A percentile compares a stretch with the other conserved stretches of the same genome.
Conservation (phyloP, 495 filamentous ascomycete genomes). For the Podospora bellae-mahoneyi region DNA sequence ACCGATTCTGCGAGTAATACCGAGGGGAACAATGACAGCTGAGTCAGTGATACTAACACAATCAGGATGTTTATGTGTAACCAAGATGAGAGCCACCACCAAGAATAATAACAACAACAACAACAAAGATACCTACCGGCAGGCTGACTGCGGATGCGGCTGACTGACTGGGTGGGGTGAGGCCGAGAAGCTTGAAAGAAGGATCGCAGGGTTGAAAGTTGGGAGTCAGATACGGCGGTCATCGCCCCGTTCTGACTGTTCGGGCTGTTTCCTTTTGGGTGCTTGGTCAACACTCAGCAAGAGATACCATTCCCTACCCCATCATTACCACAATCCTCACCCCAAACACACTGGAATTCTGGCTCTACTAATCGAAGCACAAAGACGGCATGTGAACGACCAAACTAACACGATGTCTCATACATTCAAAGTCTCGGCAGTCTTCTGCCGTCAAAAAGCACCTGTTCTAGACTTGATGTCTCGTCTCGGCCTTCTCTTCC, state of each 20-base stretch:
- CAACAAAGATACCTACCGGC: neutral
- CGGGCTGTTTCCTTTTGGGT: neutral
- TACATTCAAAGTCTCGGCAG: neutral
- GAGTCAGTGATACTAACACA: neutral
- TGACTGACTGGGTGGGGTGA: constrained; percentile 1
- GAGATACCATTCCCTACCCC: neutral
- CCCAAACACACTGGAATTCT: neutral
- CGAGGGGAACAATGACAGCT: neutral
- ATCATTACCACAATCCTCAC: neutral
- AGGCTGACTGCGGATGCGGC: constrained; percentile 3
- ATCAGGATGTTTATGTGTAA: neutral
- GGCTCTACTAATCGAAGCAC: neutral
- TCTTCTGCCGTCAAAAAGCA: neutral
- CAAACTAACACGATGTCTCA: neutral
- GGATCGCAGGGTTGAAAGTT: neutral
- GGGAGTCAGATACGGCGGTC: neutral
- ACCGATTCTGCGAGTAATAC: neutral
- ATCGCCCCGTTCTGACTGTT: neutral
- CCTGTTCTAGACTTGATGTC: neutral
- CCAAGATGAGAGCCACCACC: neutral
- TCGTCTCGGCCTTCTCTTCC: neutral
- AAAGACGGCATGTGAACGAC: neutral
- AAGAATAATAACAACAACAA: neutral
- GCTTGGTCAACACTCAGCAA: neutral
- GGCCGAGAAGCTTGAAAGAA: constrained; percentile 1